Evolutionary conservation across 441 rosid genomes (phyloP), one percentile per base, ranked within the genome.

Genomic region (Croton setiger): DNA sequence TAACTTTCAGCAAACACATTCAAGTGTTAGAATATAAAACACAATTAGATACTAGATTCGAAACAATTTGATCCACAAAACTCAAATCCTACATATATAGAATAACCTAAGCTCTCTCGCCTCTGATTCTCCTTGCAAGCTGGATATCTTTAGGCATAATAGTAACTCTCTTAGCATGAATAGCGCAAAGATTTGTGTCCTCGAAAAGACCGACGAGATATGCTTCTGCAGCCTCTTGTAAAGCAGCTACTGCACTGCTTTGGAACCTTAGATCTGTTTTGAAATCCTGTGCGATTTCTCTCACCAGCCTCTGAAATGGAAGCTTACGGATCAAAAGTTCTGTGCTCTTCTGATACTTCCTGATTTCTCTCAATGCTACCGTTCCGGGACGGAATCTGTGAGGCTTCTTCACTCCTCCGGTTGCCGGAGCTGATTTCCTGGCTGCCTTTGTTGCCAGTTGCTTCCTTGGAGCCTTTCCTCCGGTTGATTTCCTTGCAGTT

Each of bases 351-450:
- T 83, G 86, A 72, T 80, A 83, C 75, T 83, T 85, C 68, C 88
- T 66, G 65, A 85, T 85, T 61, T 85, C 88, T 20, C 88, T 76
- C 72, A 85, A 59, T 2, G 88, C 88, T 61, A 85, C 88, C 0
- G 88, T 85, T 33, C 88, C 88, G 0, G 88, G 88, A 77, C 86
- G 76, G 79, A 83, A 83, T 12, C 87, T 72, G 65, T 83, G 87
- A 0, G 87, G 87, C 79, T 83, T 83, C 83, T 84, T 84, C 76
- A 84, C 87, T 35, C 87, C 87, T 18, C 87, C 87, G 43, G 87
- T 84, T 7, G 87, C 87, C 33, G 87, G 87, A 47, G 87, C 87
- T 0, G 87, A 84, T 43, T 84, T 84, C 17, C 87, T 69, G 2
- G 87, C 87, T 0, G 87, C 87, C 66, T 84, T 84, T 1, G 87